Percentiles rank a stretch among this genome's conserved stretches.
These are phyloP conservation scores for Amauroascus verrucosus DNA, from an alignment of 2,329 filamentous ascomycete genomes.

Conservation along the genomic window DNA sequence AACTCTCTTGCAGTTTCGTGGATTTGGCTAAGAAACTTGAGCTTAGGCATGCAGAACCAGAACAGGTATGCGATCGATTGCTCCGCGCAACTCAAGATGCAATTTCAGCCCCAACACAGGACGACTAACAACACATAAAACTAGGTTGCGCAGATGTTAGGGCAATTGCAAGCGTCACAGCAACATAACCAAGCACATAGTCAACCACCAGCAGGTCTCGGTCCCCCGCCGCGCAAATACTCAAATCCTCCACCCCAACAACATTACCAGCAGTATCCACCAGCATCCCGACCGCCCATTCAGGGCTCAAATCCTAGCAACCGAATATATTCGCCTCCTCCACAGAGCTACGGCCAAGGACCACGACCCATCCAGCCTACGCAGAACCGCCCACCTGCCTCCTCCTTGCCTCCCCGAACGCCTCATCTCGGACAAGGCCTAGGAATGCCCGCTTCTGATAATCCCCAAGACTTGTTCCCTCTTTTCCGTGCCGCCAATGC, in stretches of 20 bases:
- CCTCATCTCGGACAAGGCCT: slow-evolving; percentile 39
- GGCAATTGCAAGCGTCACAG: slow-evolving; percentile 25
- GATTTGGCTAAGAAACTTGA: slow-evolving; percentile 7
- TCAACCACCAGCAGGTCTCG: background rate
- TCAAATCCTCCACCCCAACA: slow-evolving; percentile 5
- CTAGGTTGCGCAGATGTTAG: slow-evolving; percentile 40
- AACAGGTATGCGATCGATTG: slow-evolving; percentile 44
- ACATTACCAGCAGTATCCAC: slow-evolving; percentile 18
- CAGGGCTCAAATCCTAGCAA: slow-evolving; percentile 27
- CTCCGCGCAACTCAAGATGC: background rate
- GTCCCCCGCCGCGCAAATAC: slow-evolving; percentile 7
- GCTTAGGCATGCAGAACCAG: slow-evolving; percentile 62
- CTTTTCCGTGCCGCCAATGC: slow-evolving; percentile 85
- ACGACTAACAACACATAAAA: background rate
- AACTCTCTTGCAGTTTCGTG: slow-evolving; percentile 11
- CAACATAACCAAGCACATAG: background rate
- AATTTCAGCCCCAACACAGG: background rate
- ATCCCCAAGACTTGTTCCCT: slow-evolving; percentile 57
- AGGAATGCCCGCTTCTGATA: slow-evolving; percentile 37
- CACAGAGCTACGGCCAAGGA: slow-evolving; percentile 42
- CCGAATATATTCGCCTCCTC: slow-evolving; percentile 35
- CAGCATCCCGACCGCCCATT: slow-evolving; percentile 20
- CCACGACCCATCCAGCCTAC: slow-evolving; percentile 44
- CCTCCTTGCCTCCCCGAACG: slow-evolving; percentile 56
- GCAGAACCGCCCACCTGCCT: slow-evolving; percentile 45